Evolutionary conservation across 768 basidiomycete species (phyloP).

Genomic region (Mycena albidolilacea): DNA sequence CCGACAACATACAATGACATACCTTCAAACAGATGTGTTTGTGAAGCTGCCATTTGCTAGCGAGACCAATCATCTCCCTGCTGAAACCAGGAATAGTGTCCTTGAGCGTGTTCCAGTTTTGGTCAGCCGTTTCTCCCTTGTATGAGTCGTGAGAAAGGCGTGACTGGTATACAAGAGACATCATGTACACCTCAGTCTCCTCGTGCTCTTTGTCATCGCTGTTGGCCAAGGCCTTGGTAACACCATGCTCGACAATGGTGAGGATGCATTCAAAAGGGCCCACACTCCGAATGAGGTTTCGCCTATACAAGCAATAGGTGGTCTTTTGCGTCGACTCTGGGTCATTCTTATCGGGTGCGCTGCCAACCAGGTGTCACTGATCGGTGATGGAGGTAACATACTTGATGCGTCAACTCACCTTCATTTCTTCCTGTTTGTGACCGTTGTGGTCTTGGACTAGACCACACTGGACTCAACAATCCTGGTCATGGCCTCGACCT

Average conservation of each 20-base stretch:
- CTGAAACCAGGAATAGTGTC: not conserved
- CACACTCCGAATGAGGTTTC: not conserved
- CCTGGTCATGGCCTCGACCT: no score
- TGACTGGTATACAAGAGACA: no score
- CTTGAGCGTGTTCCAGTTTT: conserved; percentile 3
- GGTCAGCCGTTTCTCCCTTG: not conserved
- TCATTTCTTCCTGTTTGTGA: no score
- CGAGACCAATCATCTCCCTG: conserved; percentile 4
- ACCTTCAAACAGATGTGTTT: conserved; percentile 1
- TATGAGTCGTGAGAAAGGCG: not conserved
- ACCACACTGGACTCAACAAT: no score
- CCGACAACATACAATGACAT: no score
- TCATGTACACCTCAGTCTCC: conserved; percentile 5
- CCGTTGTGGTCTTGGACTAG: no score
- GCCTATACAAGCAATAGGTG: not conserved
- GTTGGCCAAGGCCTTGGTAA: not conserved
- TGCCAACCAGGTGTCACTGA: conserved; percentile 6
- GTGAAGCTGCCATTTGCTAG: not conserved
- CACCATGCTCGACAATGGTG: conserved; percentile 3
- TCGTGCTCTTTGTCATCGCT: not conserved
- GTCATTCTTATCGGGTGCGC: not conserved
- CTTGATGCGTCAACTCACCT: no score
- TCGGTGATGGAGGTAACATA: not conserved
- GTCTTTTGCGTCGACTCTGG: not conserved
- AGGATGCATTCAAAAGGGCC: conserved; percentile 3